Evolutionary conservation across 768 basidiomycete genomes (phyloP), one percentile per base, ranked within the genome.

Genomic region (Rhodotorula graminis): DNA sequence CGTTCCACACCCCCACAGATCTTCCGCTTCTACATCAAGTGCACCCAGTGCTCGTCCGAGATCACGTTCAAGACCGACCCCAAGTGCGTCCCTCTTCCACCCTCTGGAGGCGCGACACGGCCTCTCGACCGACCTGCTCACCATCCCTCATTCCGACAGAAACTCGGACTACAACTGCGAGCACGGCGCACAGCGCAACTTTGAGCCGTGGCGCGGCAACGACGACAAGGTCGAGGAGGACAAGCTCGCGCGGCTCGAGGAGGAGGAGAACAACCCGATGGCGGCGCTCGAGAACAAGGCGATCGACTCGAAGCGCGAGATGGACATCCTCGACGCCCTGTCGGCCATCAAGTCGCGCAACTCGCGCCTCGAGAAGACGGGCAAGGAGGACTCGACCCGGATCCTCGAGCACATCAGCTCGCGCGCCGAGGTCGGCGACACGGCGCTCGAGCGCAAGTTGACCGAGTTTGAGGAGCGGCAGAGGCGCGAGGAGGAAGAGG

Each of bases 61-160:
- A 98, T 99, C 76, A 98, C 96, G 0, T 99, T 99, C 88, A 98
- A 98, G 82, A 99, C 96, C 0, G 95, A 99, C 80, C 95, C 95
- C 29, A 95, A 95, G 77, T 81, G 76, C 55, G 81, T 16, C 27
- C 31, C 29, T 52, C 11, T 12, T 31, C n/a, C 53, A 11, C 15
- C 1, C 21, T 25, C 8, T 37, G 5, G 37, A 4, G 37, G 37
- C 37, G 37, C 37, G 37, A 37, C 4, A 9, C 37, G 9, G 37
- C 12, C 11, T 25, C 19, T 12, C 23, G 11, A 25, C 11, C 9
- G 5, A 23, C 23, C 2, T 25, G 50, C 50, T 52, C 2, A 52
- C 50, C 8, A 27, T 12, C 40, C 78, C 80, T 71, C 80, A 79
- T 59, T 76, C 14, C 50, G 5, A n/a, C 73, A 78, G 85, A n/a